A percentile compares a stretch with the other conserved stretches of the same genome.
Evolutionary conservation across 345 rosid species (phyloP).

Genomic region (Euphorbia lathyris): DNA sequence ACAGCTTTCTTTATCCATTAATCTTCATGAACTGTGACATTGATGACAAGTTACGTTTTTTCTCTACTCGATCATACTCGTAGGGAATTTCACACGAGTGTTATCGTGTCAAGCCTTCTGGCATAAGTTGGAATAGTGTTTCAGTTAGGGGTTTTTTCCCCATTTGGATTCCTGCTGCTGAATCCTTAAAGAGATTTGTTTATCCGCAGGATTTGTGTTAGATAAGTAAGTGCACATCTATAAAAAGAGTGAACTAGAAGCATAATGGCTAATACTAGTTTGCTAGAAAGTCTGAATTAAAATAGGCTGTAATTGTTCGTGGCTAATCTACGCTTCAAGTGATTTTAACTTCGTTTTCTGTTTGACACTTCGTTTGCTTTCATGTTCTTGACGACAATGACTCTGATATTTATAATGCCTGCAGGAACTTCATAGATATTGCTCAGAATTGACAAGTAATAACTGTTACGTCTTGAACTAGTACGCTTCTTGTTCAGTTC

Average conservation of each 20-base stretch:
- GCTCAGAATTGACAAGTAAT: neutral
- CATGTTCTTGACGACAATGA: neutral
- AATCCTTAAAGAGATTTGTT: neutral
- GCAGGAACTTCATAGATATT: conserved; percentile 27
- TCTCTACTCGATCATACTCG: neutral
- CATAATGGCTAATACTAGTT: neutral
- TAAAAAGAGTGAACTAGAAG: too few species aligned
- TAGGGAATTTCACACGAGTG: too few species aligned
- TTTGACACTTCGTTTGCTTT: neutral
- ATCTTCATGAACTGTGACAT: neutral
- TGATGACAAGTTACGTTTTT: conserved; percentile 1
- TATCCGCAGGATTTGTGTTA: neutral
- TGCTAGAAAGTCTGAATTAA: neutral
- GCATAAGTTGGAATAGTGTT: neutral
- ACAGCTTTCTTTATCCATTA: neutral
- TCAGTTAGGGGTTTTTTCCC: neutral
- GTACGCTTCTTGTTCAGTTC: neutral
- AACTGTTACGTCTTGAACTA: conserved; percentile 15
- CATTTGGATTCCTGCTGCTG: neutral
- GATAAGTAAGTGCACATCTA: neutral
- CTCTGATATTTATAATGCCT: conserved; percentile 7
- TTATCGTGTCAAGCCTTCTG: neutral
- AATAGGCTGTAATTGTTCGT: neutral
- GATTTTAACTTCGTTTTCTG: neutral
- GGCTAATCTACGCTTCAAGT: neutral